phyloP scores from a whole-genome alignment of 163 green algal species.

The Trebouxia gelatinosa region DNA sequence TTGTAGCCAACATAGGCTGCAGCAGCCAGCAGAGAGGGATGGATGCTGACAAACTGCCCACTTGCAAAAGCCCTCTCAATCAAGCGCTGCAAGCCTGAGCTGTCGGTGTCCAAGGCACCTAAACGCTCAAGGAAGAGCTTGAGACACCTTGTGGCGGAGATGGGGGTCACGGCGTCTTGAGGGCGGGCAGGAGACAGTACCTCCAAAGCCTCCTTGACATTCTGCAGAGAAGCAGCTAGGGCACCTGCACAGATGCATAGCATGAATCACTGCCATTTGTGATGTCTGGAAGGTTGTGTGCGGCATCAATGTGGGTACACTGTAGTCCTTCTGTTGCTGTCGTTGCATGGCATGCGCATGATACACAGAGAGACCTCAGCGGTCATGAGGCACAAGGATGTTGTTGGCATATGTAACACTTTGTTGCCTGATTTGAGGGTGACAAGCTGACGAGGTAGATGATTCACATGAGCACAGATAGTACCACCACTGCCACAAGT shows the following conservation, averaged over 20 bases:
- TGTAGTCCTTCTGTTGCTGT: neutral
- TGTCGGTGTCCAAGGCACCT: neutral
- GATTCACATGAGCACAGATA: no score
- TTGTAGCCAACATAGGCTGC: neutral
- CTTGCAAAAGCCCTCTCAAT: conserved; percentile 6
- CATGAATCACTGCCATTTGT: neutral
- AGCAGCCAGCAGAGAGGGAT: conserved; percentile 19
- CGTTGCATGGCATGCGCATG: neutral
- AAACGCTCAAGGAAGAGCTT: conserved; percentile 18
- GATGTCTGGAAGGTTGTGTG: neutral
- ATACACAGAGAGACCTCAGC: neutral
- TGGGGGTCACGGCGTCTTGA: neutral
- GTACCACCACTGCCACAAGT: neutral
- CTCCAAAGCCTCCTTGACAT: neutral
- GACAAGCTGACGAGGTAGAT: no score
- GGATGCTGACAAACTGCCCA: neutral
- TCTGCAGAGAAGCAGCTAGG: neutral
- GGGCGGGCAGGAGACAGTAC: neutral
- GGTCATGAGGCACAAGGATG: neutral
- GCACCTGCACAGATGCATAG: neutral
- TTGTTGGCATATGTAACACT: neutral
- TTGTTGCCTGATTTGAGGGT: no score
- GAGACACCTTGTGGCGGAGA: conserved; percentile 17
- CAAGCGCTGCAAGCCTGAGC: neutral
- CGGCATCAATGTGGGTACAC: neutral